Conservation (phyloP, 208 protist species). For the Acanthamoeba culbertsoni region DNA sequence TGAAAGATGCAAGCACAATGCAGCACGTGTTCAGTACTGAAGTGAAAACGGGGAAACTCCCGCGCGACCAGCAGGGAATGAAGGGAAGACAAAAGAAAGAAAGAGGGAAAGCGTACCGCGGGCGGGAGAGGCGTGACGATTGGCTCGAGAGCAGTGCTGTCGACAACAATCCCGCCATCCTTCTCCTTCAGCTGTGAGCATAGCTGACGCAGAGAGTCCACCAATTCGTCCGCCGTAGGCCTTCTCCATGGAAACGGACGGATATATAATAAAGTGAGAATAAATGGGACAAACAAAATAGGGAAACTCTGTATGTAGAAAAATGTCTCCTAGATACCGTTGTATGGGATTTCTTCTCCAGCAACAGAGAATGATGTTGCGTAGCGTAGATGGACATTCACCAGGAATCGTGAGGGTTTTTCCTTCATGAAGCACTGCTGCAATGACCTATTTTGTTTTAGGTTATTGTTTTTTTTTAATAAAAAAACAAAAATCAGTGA, state of each 20-base stretch:
- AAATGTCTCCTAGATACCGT: neutral
- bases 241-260: neutral
- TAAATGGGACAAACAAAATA: neutral
- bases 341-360: neutral
- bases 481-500: neutral
- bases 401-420: neutral
- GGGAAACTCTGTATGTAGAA: neutral
- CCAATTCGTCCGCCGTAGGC: neutral
- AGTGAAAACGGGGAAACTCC: no score
- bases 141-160: neutral
- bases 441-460: neutral
- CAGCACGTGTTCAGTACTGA: no score
- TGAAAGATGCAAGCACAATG: no score
- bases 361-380: slow-evolving; percentile 3
- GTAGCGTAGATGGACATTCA: neutral
- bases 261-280: neutral
- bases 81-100: no score
- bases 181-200: neutral
- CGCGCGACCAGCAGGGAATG: no score
- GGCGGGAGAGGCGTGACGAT: neutral
- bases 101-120: no score
- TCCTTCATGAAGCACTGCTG: neutral
- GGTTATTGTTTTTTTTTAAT: no score
- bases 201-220: neutral
- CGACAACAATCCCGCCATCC: neutral